Percentiles rank a stretch among this genome's conserved stretches.
These are phyloP conservation scores for Hypomontagnella monticulosa DNA, from an alignment of 495 filamentous ascomycete species.

Conservation along the genomic window DNA sequence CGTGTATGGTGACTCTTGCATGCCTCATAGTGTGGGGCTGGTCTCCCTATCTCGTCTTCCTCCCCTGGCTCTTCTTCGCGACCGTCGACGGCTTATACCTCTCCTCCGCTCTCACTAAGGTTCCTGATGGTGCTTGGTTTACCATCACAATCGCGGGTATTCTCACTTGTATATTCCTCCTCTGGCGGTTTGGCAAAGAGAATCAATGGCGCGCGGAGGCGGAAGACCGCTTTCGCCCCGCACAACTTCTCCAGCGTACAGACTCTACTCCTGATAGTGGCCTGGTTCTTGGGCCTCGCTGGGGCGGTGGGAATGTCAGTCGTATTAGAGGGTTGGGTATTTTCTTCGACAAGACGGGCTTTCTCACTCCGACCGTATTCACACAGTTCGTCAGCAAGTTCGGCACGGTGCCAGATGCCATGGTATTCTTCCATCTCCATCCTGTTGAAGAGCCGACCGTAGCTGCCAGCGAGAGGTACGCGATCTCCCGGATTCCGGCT, in stretches of 20 bases:
- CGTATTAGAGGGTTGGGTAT: conserved; percentile 65
- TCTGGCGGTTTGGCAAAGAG: conserved; percentile 81
- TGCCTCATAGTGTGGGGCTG: conserved; percentile 74
- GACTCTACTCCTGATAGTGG: conserved; percentile 34
- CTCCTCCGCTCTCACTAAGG: conserved; percentile 72
- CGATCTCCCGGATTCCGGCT: conserved; percentile 50
- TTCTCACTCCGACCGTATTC: conserved; percentile 65
- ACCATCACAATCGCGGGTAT: conserved; percentile 70
- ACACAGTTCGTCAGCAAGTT: conserved; percentile 73
- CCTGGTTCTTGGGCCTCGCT: conserved; percentile 49
- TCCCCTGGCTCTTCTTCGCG: conserved; percentile 70
- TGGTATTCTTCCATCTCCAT: conserved; percentile 71
- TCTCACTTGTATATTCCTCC: conserved; percentile 67
- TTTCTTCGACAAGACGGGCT: conserved; percentile 73
- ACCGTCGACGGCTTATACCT: conserved; percentile 72
- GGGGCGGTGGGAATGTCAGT: conserved; percentile 58
- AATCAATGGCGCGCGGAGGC: conserved; percentile 75
- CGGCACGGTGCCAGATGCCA: conserved; percentile 63
- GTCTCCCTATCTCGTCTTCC: conserved; percentile 63
- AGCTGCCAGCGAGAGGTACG: conserved; percentile 52
- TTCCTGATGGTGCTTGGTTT: conserved; percentile 79
- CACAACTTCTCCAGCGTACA: conserved; percentile 53
- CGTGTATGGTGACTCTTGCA: conserved; percentile 72
- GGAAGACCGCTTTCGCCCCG: conserved; percentile 63
- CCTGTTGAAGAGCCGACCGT: conserved; percentile 64